Evolutionary conservation across 306 rosid species (phyloP).

Genomic region (Fagus crenata): DNA sequence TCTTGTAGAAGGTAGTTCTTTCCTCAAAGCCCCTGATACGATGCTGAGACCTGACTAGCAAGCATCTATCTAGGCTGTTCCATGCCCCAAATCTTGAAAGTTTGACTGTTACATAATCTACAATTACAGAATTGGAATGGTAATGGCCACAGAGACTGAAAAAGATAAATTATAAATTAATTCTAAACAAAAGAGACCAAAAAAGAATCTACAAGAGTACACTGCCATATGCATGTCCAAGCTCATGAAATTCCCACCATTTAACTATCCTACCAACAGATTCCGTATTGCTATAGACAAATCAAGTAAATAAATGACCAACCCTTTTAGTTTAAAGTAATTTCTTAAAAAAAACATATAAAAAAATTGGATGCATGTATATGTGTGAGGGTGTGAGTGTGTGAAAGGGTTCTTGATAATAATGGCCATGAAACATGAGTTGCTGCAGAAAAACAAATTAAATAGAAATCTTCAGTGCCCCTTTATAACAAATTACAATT

Average conservation of each 20-base stretch:
- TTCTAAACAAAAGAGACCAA: background rate
- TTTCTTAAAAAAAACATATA: background rate
- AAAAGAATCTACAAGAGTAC: background rate
- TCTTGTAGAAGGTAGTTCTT: slow-evolving; percentile 28
- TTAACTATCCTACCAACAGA: background rate
- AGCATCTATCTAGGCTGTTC: slow-evolving; percentile 38
- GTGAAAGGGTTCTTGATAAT: background rate
- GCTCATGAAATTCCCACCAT: background rate
- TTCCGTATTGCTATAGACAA: background rate
- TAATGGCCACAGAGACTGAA: background rate
- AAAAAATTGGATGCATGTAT: background rate
- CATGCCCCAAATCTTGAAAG: slow-evolving; percentile 42
- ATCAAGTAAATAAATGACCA: background rate
- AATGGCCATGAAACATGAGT: background rate
- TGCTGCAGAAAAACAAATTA: background rate
- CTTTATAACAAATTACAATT: background rate
- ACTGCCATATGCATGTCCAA: background rate
- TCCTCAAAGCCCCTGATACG: slow-evolving; percentile 32
- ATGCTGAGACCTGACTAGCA: slow-evolving; percentile 32
- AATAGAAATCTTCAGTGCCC: background rate
- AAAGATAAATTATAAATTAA: background rate
- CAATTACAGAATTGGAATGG: slow-evolving; percentile 15
- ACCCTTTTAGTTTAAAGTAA: background rate
- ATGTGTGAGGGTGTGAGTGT: background rate
- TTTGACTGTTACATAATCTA: slow-evolving; percentile 39